These are phyloP conservation scores for Cyclostephanos tholiformis DNA, from an alignment of 108 stramenopile species.

Conservation along the genomic window DNA sequence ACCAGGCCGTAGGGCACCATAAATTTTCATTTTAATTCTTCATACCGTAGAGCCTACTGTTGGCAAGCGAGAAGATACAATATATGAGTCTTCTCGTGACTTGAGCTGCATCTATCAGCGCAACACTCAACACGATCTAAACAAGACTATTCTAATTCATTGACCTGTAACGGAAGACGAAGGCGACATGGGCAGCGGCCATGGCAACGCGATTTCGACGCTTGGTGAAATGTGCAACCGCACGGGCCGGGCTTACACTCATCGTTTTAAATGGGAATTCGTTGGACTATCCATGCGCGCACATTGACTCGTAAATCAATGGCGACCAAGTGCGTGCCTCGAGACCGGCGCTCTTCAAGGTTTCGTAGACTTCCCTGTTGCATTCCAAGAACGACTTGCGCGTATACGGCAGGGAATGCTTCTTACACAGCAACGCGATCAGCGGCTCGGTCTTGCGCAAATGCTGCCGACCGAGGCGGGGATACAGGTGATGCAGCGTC, in stretches of 20 bases:
- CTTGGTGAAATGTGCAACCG: not conserved
- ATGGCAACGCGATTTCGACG: not conserved
- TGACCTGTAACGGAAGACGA: not conserved
- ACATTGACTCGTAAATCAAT: conserved; percentile 55
- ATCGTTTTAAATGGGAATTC: not conserved
- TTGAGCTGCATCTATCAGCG: not conserved
- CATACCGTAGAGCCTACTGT: too few species aligned
- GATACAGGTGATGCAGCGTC: conserved; percentile 91
- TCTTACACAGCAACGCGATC: conserved; percentile 71
- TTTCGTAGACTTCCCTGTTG: conserved; percentile 49
- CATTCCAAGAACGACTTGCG: conserved; percentile 63
- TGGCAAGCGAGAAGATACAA: not conserved
- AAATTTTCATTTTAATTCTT: not conserved
- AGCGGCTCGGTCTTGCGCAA: conserved; percentile 67
- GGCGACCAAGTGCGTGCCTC: conserved; percentile 45
- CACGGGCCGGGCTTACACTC: not conserved
- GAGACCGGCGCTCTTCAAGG: conserved; percentile 29
- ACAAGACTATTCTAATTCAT: not conserved
- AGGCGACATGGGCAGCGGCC: not conserved
- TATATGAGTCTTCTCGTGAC: not conserved
- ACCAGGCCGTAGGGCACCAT: not conserved
- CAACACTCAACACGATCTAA: not conserved
- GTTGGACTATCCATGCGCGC: conserved; percentile 42
- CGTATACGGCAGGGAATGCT: conserved; percentile 74
- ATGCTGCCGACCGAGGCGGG: conserved; percentile 87